phyloP scores from a whole-genome alignment of 2,329 filamentous ascomycete species.

The Coniochaeta ligniaria region DNA sequence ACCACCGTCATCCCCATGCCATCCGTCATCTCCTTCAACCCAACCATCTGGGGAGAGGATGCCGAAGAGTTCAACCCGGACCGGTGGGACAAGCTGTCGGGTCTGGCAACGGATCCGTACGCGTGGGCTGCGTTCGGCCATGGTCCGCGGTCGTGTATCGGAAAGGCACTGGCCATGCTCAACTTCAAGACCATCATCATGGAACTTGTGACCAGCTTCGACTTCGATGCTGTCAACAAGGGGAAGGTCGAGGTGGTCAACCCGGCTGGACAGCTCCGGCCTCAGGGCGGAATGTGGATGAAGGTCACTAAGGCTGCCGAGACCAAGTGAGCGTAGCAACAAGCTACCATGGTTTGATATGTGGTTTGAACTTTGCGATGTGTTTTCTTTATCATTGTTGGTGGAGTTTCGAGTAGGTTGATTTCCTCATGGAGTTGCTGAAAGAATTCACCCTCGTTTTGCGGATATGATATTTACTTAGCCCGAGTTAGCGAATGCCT shows the following conservation, averaged over 20 bases:
- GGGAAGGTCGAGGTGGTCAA: constrained; percentile 1
- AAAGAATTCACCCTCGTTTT: no score
- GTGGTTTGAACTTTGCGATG: background rate
- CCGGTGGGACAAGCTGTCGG: constrained; percentile 15
- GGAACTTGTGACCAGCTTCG: constrained; percentile 23
- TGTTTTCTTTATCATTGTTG: background rate
- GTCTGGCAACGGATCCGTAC: constrained; percentile 17
- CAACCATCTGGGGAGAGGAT: constrained; percentile 17
- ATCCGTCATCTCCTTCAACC: constrained; percentile 11
- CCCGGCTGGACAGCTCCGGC: background rate
- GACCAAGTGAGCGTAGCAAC: background rate
- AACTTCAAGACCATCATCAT: constrained; percentile 29
- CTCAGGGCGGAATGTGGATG: background rate
- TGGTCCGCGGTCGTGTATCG: constrained; percentile 30
- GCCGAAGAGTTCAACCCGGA: constrained; percentile 14
- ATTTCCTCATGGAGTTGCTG: background rate
- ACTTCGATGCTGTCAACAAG: constrained; percentile 14
- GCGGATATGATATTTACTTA: no score
- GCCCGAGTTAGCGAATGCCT: no score
- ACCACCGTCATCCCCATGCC: constrained; percentile 15
- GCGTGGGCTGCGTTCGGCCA: constrained; percentile 28
- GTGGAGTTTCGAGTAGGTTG: background rate
- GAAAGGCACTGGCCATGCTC: constrained; percentile 24
- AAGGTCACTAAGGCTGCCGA: background rate
- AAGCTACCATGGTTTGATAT: background rate